Evolutionary conservation across 2,329 filamentous ascomycete genomes (phyloP).

Genomic region (Aureobasidium sp.): DNA sequence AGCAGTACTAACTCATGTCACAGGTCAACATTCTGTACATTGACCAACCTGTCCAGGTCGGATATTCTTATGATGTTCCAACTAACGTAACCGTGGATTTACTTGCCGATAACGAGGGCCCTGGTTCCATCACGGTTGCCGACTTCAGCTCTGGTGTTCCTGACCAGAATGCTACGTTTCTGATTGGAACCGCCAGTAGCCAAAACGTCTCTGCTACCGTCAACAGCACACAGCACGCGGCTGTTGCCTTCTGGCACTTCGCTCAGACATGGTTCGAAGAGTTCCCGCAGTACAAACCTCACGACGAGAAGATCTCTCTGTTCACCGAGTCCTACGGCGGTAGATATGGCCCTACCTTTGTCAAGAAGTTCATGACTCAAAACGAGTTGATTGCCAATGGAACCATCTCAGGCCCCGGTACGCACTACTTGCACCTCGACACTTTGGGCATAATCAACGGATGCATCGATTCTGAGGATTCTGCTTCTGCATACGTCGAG

Average conservation of each 20-base stretch:
- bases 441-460: conserved; percentile 48
- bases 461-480: conserved; percentile 44
- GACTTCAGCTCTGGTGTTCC: conserved; percentile 29
- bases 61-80: conserved; percentile 33
- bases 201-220: conserved; percentile 29
- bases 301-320: conserved; percentile 49
- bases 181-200: conserved; percentile 51
- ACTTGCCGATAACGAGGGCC: conserved; percentile 2
- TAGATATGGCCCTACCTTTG: conserved; percentile 41
- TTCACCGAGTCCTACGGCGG: conserved; percentile 63
- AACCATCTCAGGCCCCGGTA: conserved; percentile 32
- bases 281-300: conserved; percentile 27
- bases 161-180: conserved; percentile 22
- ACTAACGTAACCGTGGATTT: conserved; percentile 25
- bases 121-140: conserved; percentile 13
- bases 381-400: conserved; percentile 47
- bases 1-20: background rate
- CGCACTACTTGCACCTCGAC: conserved; percentile 40
- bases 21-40: conserved; percentile 48
- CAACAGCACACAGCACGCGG: conserved; percentile 24
- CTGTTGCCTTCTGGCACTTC: conserved; percentile 52
- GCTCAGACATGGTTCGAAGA: conserved; percentile 43
- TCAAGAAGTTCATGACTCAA: conserved; percentile 49
- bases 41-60: conserved; percentile 53
- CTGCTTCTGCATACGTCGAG: conserved; percentile 30